Evolutionary conservation across 352 stramenopile genomes (phyloP), one percentile per base, ranked within the genome.

Genomic region (Pilasporangium apinafurcum): DNA sequence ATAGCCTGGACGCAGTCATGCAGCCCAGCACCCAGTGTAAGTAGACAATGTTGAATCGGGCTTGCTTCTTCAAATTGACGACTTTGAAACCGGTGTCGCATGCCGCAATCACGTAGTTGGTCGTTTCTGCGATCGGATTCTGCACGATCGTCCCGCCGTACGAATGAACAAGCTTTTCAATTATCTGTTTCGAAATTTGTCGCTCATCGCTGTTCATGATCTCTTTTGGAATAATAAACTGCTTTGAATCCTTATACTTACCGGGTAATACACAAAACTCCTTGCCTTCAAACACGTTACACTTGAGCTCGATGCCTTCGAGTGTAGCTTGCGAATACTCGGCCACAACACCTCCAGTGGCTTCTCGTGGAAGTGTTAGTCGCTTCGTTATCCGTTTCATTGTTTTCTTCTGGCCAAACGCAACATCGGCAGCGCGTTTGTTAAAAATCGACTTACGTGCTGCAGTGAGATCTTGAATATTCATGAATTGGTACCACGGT

Each of bases 181-280:
- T 39, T 1, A 43, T 51, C 44, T 90, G 76, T 52, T 93, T 93
- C 14, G 67, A 71, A 21, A 91, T 37, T 1, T 22, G 25, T 2
- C 16, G 39, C 5, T 48, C 44, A 14, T 76, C 45, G 6, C 68
- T 46, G 0, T 46, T 46, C 21, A 70, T 35, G 24, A 80, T 61
- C 13, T 65, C 55, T 7, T 54, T 56, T 9, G 71, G 66, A 34
- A 79, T 54, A 13, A 25, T 18, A 14, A 69, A 8, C 26, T 44
- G 41, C 6, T 33, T 13, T 4, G 48, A 38, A 0, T 20, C 47
- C 27, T 62, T 54, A 38, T 88, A 91, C 54, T 85, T 91, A 12
- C 81, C 82, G 25, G 82, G 82, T 12, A 93, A 29, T 7, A 93
- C 74, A 35, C 78, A 93, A 27, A 89, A 89, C 50, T 89, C 72